Evolutionary conservation across 2,329 filamentous ascomycete species (phyloP).

Genomic region (Fusarium fracticaudum): DNA sequence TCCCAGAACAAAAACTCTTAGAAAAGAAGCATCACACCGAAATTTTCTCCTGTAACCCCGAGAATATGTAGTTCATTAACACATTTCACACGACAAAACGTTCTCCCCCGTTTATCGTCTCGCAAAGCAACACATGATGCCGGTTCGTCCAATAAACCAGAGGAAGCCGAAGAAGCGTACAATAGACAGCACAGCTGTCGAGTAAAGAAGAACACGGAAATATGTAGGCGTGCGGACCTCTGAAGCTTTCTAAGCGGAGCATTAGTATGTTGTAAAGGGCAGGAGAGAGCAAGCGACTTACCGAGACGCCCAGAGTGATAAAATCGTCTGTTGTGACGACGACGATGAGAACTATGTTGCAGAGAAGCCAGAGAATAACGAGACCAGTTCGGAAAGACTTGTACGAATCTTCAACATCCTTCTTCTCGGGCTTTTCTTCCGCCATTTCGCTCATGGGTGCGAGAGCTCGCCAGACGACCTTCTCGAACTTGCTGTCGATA

Average conservation of each 20-base stretch:
- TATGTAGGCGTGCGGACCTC: constrained; percentile 34
- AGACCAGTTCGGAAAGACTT: constrained; percentile 41
- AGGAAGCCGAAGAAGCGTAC: constrained; percentile 39
- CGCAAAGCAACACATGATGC: constrained; percentile 41
- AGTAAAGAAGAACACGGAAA: constrained; percentile 37
- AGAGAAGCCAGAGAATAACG: constrained; percentile 38
- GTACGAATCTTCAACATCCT: constrained; percentile 38
- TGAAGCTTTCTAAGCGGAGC: constrained; percentile 20
- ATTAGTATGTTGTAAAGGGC: constrained; percentile 2
- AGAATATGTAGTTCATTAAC: constrained; percentile 17
- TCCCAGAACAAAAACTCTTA: not conserved
- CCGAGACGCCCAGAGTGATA: constrained; percentile 31
- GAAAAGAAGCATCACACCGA: not conserved
- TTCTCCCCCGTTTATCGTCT: constrained; percentile 17
- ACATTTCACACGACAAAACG: not conserved
- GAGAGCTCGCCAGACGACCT: constrained; percentile 38
- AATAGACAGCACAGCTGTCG: constrained; percentile 38
- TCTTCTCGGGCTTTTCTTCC: constrained; percentile 34
- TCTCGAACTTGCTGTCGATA: constrained; percentile 40
- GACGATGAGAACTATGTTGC: constrained; percentile 39
- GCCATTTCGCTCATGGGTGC: constrained; percentile 36
- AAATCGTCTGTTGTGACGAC: constrained; percentile 40
- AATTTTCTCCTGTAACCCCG: not conserved
- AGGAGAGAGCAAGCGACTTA: not conserved
- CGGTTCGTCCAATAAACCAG: constrained; percentile 38